Evolutionary conservation across 305 asterid genomes (phyloP).

Genomic region (Rubia peregrina): DNA sequence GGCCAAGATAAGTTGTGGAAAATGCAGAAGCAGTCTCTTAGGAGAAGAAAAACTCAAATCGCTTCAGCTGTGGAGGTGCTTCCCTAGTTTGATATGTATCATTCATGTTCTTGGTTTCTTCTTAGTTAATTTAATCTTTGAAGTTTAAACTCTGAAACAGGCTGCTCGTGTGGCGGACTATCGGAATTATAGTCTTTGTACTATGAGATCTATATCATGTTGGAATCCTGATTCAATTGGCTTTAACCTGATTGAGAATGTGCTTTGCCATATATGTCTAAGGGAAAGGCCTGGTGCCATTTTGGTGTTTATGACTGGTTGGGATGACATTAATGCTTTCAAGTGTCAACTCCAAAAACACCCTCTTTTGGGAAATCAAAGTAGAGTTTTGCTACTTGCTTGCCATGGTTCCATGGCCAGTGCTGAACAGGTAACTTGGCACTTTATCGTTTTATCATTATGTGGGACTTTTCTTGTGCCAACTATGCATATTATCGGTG

Average conservation of each 20-base stretch:
- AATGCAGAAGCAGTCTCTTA: constrained; percentile 74
- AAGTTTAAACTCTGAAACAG: constrained; percentile 36
- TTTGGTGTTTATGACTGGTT: constrained; percentile 94
- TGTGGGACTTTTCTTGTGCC: constrained; percentile 4
- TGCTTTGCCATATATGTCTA: constrained; percentile 74
- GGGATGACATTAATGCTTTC: constrained; percentile 96
- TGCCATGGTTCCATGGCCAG: constrained; percentile 99
- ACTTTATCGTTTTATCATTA: constrained; percentile 11
- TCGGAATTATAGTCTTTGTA: constrained; percentile 43
- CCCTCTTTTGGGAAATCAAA: constrained; percentile 83
- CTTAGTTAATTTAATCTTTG: constrained; percentile 10
- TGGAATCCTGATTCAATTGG: constrained; percentile 99
- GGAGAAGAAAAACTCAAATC: constrained; percentile 80
- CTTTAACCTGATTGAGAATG: constrained; percentile 86
- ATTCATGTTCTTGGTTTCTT: constrained; percentile 1
- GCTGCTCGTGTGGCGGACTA: constrained; percentile 73
- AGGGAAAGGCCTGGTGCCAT: constrained; percentile 92
- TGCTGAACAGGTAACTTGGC: constrained; percentile 69
- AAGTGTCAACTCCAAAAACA: constrained; percentile 90
- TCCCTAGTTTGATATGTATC: constrained; percentile 15
- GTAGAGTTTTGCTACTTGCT: constrained; percentile 81
- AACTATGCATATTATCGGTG: not conserved
- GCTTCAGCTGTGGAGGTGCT: constrained; percentile 89
- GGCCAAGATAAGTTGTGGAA: constrained; percentile 94
- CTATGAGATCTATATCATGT: constrained; percentile 65